A percentile compares a stretch with the other conserved stretches of the same genome.
Evolutionary conservation across 345 rosid species (phyloP).

Genomic region (Viola odorata): DNA sequence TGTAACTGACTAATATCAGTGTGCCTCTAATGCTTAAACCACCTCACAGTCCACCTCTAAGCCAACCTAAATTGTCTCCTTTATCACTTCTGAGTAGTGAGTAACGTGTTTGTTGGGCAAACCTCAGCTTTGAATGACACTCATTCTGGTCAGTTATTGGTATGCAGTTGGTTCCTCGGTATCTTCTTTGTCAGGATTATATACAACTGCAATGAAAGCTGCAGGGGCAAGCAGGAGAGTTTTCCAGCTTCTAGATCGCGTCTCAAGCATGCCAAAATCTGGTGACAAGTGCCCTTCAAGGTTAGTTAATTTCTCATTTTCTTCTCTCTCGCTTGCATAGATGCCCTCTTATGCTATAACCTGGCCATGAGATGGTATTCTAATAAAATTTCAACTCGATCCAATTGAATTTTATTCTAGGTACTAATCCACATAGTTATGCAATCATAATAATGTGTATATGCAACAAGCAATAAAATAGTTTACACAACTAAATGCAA

Average conservation of each 20-base stretch:
- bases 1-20: background rate
- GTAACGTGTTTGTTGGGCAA: background rate
- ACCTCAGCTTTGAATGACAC: background rate
- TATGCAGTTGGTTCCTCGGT: constrained; percentile 83
- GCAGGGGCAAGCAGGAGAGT: constrained; percentile 95
- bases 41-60: background rate
- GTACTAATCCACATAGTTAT: no score
- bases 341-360: no score
- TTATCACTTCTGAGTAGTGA: no score
- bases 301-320: constrained; percentile 28
- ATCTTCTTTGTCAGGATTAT: constrained; percentile 75
- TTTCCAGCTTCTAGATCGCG: constrained; percentile 85
- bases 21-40: background rate
- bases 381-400: no score
- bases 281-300: constrained; percentile 75
- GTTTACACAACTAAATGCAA: no score
- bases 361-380: no score
- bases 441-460: no score
- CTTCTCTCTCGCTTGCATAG: no score
- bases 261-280: constrained; percentile 68
- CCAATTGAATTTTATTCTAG: no score
- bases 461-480: no score
- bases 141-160: constrained; percentile 10
- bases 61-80: no score
- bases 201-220: constrained; percentile 93